These are phyloP conservation scores for Penicillium hesseltinei DNA, from an alignment of 2,329 filamentous ascomycete genomes.

Conservation along the genomic window DNA sequence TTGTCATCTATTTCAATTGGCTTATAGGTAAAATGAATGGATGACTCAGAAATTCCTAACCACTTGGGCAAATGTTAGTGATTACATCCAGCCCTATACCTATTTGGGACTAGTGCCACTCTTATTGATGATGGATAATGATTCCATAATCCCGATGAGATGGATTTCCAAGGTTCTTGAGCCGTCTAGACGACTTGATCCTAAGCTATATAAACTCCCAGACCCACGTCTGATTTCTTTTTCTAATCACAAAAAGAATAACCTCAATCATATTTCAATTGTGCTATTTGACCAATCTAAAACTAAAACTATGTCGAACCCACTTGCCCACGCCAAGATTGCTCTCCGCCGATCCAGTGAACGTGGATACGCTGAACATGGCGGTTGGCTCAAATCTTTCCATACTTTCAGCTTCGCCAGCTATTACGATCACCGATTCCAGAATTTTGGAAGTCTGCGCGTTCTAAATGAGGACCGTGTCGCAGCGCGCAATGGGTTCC, in stretches of 20 bases:
- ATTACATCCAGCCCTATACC: neutral
- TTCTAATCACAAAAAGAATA: neutral
- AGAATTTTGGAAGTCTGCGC: constrained; percentile 71
- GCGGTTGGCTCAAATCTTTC: constrained; percentile 83
- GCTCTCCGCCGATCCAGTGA: constrained; percentile 68
- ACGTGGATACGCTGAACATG: constrained; percentile 76
- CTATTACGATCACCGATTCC: constrained; percentile 66
- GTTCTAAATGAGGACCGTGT: constrained; percentile 91
- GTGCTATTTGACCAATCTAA: neutral
- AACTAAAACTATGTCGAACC: constrained; percentile 56
- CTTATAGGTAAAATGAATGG: neutral
- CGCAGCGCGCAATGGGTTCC: constrained; percentile 70
- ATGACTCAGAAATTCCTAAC: neutral
- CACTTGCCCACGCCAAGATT: constrained; percentile 68
- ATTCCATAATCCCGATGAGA: constrained; percentile 17
- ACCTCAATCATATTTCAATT: neutral
- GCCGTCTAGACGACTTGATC: constrained; percentile 6
- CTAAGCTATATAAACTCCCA: constrained; percentile 10
- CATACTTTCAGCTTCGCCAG: constrained; percentile 81
- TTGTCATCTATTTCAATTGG: no score
- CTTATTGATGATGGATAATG: constrained; percentile 22
- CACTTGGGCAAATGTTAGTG: neutral
- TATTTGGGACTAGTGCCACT: neutral
- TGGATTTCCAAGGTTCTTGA: constrained; percentile 8
- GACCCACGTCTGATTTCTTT: neutral